These are phyloP conservation scores for Citrullus amarus DNA, from an alignment of 306 rosid species.

Conservation along the genomic window DNA sequence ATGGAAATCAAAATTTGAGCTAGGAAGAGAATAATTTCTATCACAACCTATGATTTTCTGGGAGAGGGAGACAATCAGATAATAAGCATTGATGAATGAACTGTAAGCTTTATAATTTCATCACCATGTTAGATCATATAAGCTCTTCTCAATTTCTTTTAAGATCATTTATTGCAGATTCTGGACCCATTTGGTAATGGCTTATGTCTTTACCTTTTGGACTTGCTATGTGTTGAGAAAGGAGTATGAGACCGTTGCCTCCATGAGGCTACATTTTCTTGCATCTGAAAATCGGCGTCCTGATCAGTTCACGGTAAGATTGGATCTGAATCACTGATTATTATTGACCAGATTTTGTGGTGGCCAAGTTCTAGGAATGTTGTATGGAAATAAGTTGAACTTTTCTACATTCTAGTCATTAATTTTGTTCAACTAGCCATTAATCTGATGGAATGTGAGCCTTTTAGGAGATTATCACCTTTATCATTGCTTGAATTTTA, in stretches of 20 bases:
- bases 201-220: constrained; percentile 90
- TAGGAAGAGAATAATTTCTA: background rate
- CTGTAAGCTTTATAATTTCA: background rate
- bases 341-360: background rate
- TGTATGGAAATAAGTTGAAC: background rate
- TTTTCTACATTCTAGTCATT: background rate
- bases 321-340: background rate
- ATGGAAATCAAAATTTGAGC: background rate
- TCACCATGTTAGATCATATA: background rate
- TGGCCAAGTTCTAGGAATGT: background rate
- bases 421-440: background rate
- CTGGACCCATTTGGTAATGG: constrained; percentile 97
- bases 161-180: constrained; percentile 44
- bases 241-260: constrained; percentile 72
- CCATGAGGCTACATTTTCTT: constrained; percentile 82
- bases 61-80: background rate
- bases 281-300: constrained; percentile 78
- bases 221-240: constrained; percentile 68
- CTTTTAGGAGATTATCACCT: background rate
- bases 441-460: background rate
- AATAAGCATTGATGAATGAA: background rate
- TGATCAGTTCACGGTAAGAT: constrained; percentile 85
- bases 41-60: background rate
- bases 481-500: background rate
- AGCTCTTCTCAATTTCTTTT: background rate